Evolutionary conservation across 176 grass and related monocot species (phyloP).

Genomic region (Oryza coarctata): DNA sequence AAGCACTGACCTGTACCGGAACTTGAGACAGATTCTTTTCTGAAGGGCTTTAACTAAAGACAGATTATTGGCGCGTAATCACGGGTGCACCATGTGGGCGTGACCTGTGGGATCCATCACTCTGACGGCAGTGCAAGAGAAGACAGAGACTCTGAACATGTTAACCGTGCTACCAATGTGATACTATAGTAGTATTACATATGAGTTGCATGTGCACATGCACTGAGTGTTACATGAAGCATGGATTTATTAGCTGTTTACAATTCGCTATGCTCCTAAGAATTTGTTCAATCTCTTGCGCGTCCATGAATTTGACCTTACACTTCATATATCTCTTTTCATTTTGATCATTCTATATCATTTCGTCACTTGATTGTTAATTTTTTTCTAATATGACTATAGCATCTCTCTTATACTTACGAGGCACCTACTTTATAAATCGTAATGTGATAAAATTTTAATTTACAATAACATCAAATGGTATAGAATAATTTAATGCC

Average conservation of each 20-base stretch:
- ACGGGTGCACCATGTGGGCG: not conserved
- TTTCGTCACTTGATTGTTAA: too few species aligned
- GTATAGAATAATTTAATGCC: too few species aligned
- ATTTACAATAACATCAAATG: too few species aligned
- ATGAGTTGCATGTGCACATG: slow-evolving; percentile 6
- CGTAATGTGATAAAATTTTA: too few species aligned
- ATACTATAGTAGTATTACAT: not conserved
- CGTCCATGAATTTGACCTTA: too few species aligned
- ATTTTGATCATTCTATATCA: too few species aligned
- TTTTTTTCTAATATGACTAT: too few species aligned
- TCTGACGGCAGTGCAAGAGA: not conserved
- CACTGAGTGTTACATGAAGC: not conserved
- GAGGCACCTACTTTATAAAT: too few species aligned
- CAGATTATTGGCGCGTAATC: not conserved
- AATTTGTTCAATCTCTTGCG: too few species aligned
- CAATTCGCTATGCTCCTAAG: too few species aligned
- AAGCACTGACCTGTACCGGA: not conserved
- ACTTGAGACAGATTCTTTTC: not conserved
- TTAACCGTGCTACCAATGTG: not conserved
- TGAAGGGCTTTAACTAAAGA: not conserved
- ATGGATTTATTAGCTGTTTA: not conserved
- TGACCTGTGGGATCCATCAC: not conserved
- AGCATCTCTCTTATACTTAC: too few species aligned
- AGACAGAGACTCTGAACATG: not conserved
- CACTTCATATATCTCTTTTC: too few species aligned